These are phyloP conservation scores for Camelina hispida DNA, from an alignment of 345 rosid genomes.

Conservation along the genomic window DNA sequence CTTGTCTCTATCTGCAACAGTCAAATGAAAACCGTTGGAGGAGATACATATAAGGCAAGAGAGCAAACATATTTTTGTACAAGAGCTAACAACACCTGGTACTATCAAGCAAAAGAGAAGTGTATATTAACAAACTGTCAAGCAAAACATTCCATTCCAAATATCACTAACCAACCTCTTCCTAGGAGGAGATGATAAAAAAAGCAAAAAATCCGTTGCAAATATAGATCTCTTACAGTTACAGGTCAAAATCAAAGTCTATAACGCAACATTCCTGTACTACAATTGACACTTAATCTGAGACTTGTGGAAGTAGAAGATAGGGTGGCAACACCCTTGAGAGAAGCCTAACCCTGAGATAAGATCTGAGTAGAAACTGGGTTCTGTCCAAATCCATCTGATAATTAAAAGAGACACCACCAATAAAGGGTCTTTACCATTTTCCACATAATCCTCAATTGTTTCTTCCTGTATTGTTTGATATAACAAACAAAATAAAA, in stretches of 20 bases:
- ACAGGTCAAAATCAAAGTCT: too few relatives aligned
- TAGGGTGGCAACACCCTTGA: too few relatives aligned
- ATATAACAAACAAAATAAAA: background rate
- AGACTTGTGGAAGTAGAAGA: background rate
- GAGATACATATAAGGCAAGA: background rate
- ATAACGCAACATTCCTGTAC: background rate
- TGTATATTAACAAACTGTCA: too few relatives aligned
- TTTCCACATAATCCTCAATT: conserved; percentile 38
- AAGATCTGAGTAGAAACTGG: too few relatives aligned
- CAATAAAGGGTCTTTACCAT: background rate
- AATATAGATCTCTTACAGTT: too few relatives aligned
- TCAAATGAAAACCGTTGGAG: conserved; percentile 12
- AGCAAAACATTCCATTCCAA: background rate
- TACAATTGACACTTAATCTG: background rate
- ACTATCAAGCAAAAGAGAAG: too few relatives aligned
- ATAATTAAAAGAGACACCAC: too few relatives aligned
- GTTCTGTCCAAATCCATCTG: too few relatives aligned
- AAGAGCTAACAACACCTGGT: too few relatives aligned
- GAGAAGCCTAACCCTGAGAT: too few relatives aligned
- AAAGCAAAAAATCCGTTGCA: too few relatives aligned
- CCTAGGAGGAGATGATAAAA: too few relatives aligned
- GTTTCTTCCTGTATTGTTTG: conserved; percentile 36
- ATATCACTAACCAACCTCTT: background rate
- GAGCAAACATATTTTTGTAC: background rate
- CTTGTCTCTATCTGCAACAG: conserved; percentile 73